Conservation (phyloP, 2,329 filamentous ascomycete species). For the Hypoxylon sp. region DNA sequence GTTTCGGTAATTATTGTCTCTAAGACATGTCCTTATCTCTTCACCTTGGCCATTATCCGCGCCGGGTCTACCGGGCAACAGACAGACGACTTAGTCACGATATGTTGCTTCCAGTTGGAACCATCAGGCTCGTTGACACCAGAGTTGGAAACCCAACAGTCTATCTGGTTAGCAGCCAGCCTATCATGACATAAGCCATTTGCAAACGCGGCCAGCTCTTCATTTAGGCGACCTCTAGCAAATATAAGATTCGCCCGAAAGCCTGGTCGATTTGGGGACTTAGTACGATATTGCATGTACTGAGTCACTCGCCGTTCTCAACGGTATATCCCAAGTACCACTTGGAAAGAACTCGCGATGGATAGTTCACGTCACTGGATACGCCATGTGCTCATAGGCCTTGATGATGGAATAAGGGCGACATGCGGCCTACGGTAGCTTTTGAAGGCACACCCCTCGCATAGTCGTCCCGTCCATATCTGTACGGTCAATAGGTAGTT, state of each 20-base stretch:
- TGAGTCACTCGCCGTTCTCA: neutral
- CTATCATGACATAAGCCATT: neutral
- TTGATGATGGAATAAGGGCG: neutral
- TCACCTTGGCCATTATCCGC: neutral
- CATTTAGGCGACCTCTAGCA: neutral
- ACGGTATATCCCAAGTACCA: neutral
- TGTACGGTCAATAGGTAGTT: neutral
- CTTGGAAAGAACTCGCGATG: neutral
- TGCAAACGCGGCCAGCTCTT: neutral
- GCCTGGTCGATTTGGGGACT: neutral
- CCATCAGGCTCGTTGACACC: neutral
- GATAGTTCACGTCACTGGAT: neutral
- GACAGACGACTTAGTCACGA: neutral
- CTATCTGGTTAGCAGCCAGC: neutral
- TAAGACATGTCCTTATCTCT: neutral
- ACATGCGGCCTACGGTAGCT: neutral
- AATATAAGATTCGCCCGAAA: neutral
- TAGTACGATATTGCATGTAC: neutral
- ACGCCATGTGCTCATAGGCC: neutral
- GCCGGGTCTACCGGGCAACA: neutral
- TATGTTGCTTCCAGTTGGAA: neutral
- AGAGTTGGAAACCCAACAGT: neutral
- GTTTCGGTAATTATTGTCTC: constrained; percentile 45
- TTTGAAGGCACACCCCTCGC: neutral
- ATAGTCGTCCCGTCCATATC: neutral